Percentiles rank a stretch among this genome's conserved stretches.
These are phyloP conservation scores for Pochonia chlamydosporia DNA, from an alignment of 2,329 filamentous ascomycete species.

Conservation along the genomic window DNA sequence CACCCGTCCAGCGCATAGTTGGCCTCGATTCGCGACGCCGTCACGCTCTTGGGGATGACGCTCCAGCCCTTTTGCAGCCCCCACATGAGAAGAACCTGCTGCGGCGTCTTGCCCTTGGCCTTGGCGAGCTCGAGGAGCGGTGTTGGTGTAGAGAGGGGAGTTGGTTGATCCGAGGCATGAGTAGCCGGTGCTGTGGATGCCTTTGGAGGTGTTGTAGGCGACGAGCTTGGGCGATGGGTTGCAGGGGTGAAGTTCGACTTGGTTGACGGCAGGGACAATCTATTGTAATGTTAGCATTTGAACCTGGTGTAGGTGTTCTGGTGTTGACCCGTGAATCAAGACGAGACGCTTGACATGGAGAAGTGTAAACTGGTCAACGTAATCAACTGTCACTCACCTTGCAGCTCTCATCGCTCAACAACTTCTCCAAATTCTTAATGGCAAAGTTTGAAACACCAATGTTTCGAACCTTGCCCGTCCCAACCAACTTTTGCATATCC, in stretches of 20 bases:
- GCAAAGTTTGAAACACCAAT: slow-evolving; percentile 86
- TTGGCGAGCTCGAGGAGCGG: slow-evolving; percentile 57
- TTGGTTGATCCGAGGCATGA: slow-evolving; percentile 67
- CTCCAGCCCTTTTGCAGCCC: slow-evolving; percentile 74
- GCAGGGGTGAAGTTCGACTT: slow-evolving; percentile 76
- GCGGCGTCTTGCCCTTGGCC: slow-evolving; percentile 60
- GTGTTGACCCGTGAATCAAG: neutral
- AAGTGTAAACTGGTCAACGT: neutral
- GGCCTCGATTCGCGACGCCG: slow-evolving; percentile 62
- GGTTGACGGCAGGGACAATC: slow-evolving; percentile 66
- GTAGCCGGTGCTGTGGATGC: slow-evolving; percentile 70
- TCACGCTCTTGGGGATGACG: slow-evolving; percentile 83
- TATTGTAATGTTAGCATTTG: slow-evolving; percentile 22
- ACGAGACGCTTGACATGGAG: neutral
- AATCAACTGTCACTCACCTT: slow-evolving; percentile 64
- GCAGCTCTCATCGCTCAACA: slow-evolving; percentile 60
- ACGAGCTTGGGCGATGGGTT: slow-evolving; percentile 76
- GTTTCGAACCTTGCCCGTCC: slow-evolving; percentile 66
- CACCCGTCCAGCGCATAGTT: slow-evolving; percentile 75
- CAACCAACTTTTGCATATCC: slow-evolving; percentile 67
- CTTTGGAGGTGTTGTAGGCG: slow-evolving; percentile 64
- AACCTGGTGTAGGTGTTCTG: neutral
- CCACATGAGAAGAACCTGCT: slow-evolving; percentile 77
- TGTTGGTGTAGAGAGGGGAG: slow-evolving; percentile 64
- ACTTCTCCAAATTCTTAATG: slow-evolving; percentile 72